Base-by-base conservation (phyloP, 2,329 filamentous ascomycete species). In the Cryphonectria radicalis region DNA sequence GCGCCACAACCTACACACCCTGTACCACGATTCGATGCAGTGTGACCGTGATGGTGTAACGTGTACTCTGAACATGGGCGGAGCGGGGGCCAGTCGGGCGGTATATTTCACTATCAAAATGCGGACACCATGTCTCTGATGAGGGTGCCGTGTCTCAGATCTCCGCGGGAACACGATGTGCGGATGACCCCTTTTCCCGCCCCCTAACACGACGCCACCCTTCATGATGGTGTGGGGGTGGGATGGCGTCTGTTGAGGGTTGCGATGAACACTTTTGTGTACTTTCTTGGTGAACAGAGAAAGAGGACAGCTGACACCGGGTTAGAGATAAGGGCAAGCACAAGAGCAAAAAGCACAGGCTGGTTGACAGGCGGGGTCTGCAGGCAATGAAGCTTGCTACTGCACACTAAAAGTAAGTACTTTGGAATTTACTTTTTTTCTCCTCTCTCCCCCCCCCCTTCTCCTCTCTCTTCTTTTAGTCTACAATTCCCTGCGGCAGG, bases 401-500 rank as follows among this genome's bases (percentile, higher is more conserved):
- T 46, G 43, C 17, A 46, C 4, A 7, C 19, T 19, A n/a, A n/a
- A n/a, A n/a, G n/a, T n/a, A n/a, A n/a, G n/a, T n/a, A n/a, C n/a
- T n/a, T n/a, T n/a, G n/a, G n/a, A n/a, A n/a, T n/a, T n/a, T n/a
- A n/a, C n/a, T n/a, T n/a, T n/a, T n/a, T n/a, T n/a, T n/a, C n/a
- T n/a, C n/a, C n/a, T n/a, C n/a, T n/a, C n/a, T n/a, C n/a, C n/a
- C n/a, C n/a, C n/a, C n/a, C n/a, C n/a, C n/a, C n/a, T n/a, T n/a
- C n/a, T n/a, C n/a, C 35, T 35, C 35, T 35, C 35, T 35, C 25
- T 10, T 11, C 11, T 28, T 4, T 66, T 80, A 91, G 77, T 91
- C 89, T 19, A 89, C 81, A 35, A 88, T 78, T 0, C 88, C 89
- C 3, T 79, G 76, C 0, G 90, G 90, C 71, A 93, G 77, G 65